Conservation (phyloP, 768 basidiomycete genomes). For the Cystofilobasidium macerans region DNA sequence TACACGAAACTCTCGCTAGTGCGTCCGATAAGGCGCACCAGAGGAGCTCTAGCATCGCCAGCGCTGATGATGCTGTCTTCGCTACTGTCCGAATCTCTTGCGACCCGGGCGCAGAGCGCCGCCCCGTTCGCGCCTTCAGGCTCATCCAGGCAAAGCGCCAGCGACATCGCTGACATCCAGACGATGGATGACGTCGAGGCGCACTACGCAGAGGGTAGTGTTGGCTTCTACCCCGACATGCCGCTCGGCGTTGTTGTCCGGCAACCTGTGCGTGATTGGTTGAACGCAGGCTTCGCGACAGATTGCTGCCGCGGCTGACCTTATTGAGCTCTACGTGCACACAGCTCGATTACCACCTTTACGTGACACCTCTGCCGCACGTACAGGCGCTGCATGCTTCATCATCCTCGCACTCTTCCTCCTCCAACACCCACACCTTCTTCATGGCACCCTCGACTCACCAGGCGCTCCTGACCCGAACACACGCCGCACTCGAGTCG, state of each 20-base stretch:
- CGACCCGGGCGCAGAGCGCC: conserved; percentile 12
- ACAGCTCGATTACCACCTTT: conserved; percentile 82
- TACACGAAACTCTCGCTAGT: conserved; percentile 24
- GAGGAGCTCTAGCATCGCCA: too few relatives aligned
- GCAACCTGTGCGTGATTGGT: conserved; percentile 13
- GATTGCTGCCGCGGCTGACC: neutral
- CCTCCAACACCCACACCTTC: conserved; percentile 44
- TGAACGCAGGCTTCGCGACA: too few relatives aligned
- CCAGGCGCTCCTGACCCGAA: conserved; percentile 48
- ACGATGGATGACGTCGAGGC: neutral
- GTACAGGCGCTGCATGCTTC: conserved; percentile 41
- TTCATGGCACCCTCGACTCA: conserved; percentile 75
- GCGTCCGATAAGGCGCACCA: too few relatives aligned
- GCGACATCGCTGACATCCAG: conserved; percentile 1
- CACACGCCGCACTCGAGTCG: conserved; percentile 42
- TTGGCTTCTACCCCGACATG: conserved; percentile 8
- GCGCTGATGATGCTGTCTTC: too few relatives aligned
- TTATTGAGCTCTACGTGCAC: neutral
- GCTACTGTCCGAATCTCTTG: too few relatives aligned
- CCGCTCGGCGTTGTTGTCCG: neutral
- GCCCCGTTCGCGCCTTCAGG: conserved; percentile 6
- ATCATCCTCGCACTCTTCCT: conserved; percentile 35
- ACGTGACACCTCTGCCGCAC: conserved; percentile 57
- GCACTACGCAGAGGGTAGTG: neutral
- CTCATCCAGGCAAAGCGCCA: neutral